A percentile compares a stretch with the other conserved stretches of the same genome.
Conservation (phyloP, 1,139 yeast genomes). For the Suhomyces wounanorum region DNA sequence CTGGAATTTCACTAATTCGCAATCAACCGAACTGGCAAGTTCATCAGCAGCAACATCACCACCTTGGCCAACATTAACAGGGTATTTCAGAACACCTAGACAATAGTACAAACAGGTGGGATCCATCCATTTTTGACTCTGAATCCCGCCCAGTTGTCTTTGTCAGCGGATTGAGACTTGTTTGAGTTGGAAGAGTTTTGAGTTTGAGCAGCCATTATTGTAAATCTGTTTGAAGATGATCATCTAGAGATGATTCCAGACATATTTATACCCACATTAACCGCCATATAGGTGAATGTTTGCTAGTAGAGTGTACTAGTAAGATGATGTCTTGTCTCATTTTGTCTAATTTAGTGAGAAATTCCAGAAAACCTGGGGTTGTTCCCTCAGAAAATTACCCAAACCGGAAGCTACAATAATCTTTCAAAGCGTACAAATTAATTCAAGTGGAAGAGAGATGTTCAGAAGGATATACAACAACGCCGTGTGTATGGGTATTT, state of each 20-base stretch:
- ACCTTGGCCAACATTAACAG: neutral
- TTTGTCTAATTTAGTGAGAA: neutral
- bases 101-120: conserved; percentile 8
- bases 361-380: neutral
- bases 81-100: neutral
- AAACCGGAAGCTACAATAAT: neutral
- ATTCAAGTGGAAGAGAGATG: neutral
- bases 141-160: conserved; percentile 9
- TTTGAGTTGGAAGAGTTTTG: conserved; percentile 8
- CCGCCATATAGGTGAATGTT: neutral
- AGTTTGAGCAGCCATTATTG: conserved; percentile 12
- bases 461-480: too few relatives aligned
- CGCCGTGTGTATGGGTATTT: neutral
- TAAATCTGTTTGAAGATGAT: neutral
- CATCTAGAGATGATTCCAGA: neutral
- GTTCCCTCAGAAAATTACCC: neutral
- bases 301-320: neutral
- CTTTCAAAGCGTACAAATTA: neutral
- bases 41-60: neutral
- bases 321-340: neutral
- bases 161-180: conserved; percentile 11
- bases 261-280: neutral
- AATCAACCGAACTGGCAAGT: neutral
- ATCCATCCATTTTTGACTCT: conserved; percentile 1
- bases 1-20: neutral